Percentiles rank a stretch among this genome's conserved stretches.
Evolutionary conservation across 495 filamentous ascomycete genomes (phyloP).

Genomic region (Penicillium daleae): DNA sequence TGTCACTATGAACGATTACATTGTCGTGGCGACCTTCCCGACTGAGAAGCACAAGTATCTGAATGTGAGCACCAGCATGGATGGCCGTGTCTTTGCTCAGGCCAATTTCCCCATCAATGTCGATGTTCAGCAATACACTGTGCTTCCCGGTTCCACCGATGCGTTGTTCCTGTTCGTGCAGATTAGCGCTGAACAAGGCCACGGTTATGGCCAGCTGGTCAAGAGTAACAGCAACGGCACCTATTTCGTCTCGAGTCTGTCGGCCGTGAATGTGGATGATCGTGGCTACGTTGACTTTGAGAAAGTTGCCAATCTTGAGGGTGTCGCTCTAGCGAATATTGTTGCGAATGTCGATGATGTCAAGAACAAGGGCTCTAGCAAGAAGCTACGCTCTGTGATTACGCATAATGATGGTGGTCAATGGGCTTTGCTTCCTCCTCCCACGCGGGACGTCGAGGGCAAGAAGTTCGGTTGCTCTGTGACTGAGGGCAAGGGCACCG

Average conservation of each 20-base stretch:
- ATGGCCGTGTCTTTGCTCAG: conserved; percentile 79
- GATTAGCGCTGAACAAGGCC: conserved; percentile 60
- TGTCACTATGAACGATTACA: conserved; percentile 92
- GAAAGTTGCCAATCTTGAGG: conserved; percentile 89
- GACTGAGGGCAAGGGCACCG: conserved; percentile 45
- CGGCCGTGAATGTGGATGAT: conserved; percentile 74
- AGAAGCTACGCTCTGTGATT: conserved; percentile 85
- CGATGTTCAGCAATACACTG: conserved; percentile 80
- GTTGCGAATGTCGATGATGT: conserved; percentile 72
- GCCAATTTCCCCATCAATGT: conserved; percentile 85
- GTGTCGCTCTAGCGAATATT: conserved; percentile 83
- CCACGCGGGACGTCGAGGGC: conserved; percentile 66
- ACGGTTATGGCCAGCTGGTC: conserved; percentile 81
- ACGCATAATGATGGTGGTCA: conserved; percentile 93
- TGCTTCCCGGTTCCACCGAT: conserved; percentile 89
- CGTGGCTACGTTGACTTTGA: conserved; percentile 90
- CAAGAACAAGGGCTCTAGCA: conserved; percentile 62
- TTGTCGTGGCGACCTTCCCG: conserved; percentile 78
- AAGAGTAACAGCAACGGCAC: conserved; percentile 99
- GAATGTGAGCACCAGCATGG: conserved; percentile 78
- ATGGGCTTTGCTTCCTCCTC: conserved; percentile 77
- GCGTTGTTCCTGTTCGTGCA: conserved; percentile 91
- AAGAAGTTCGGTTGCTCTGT: conserved; percentile 70
- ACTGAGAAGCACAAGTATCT: conserved; percentile 67
- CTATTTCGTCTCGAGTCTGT: conserved; percentile 81